phyloP scores from a whole-genome alignment of 768 basidiomycete genomes.

The Hygrophoropsis aurantiaca region DNA sequence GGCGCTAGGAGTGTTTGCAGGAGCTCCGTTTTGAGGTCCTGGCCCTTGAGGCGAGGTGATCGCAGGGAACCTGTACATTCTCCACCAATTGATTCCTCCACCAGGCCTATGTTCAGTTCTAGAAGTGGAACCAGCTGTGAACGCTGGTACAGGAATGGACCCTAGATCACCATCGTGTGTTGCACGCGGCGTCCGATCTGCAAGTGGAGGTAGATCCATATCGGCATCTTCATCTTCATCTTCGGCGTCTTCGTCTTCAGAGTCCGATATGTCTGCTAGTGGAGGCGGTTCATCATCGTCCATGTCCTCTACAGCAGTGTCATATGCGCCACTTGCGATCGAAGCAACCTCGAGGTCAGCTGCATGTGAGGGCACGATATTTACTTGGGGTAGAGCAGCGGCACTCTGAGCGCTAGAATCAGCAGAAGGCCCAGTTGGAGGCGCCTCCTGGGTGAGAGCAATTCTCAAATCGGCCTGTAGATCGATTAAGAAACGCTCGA shows the following conservation, averaged over 20 bases:
- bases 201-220: conserved; percentile 3
- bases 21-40: conserved; percentile 16
- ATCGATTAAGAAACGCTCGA: conserved; percentile 80
- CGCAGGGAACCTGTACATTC: conserved; percentile 78
- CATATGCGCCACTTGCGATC: conserved; percentile 1
- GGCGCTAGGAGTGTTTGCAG: conserved; percentile 6
- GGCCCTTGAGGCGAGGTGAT: conserved; percentile 43
- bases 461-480: conserved; percentile 70
- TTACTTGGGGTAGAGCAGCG: not conserved
- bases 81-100: conserved; percentile 74
- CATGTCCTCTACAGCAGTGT: conserved; percentile 8
- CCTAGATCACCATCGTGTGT: no score
- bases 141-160: conserved; percentile 3
- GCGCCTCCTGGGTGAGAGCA: conserved; percentile 49
- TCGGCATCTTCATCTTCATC: conserved; percentile 22
- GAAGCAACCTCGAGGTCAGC: not conserved
- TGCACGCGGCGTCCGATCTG: no score
- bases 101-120: conserved; percentile 39
- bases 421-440: conserved; percentile 10
- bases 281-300: conserved; percentile 32
- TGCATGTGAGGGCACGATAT: not conserved
- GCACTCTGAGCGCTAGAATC: not conserved
- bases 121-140: conserved; percentile 28
- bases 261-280: conserved; percentile 32
- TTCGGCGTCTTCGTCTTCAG: conserved; percentile 31